phyloP scores from a whole-genome alignment of 2,329 filamentous ascomycete genomes.

The Aspergillus sergii region DNA sequence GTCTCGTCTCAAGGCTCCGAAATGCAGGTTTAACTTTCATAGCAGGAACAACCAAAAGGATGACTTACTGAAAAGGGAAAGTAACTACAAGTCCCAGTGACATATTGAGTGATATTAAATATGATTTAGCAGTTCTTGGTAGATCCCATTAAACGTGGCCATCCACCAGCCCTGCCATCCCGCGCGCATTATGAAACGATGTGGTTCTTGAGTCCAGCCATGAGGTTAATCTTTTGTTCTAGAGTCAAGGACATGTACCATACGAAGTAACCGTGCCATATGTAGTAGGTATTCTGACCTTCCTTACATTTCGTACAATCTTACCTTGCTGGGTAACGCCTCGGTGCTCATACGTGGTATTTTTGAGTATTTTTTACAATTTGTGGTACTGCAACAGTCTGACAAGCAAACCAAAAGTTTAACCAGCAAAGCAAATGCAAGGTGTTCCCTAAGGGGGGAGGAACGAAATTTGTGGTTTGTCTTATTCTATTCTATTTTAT shows the following conservation, averaged over 20 bases:
- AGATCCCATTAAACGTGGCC: constrained; percentile 14
- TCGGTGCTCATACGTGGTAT: neutral
- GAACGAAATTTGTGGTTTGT: neutral
- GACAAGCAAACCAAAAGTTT: constrained; percentile 9
- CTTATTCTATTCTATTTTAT: neutral
- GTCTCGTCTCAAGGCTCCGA: neutral
- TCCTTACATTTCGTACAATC: neutral
- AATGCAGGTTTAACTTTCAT: constrained; percentile 2
- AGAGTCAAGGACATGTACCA: neutral
- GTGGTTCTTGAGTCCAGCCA: constrained; percentile 16
- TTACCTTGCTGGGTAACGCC: neutral
- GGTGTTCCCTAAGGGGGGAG: neutral
- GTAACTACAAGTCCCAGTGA: neutral
- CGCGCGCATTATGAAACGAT: constrained; percentile 13
- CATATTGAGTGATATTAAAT: constrained; percentile 1
- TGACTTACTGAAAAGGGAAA: constrained; percentile 4
- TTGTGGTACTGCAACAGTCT: constrained; percentile 6
- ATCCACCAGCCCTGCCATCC: constrained; percentile 14
- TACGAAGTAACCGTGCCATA: neutral
- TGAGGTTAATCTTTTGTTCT: constrained; percentile 4
- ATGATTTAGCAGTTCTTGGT: constrained; percentile 9
- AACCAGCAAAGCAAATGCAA: constrained; percentile 5
- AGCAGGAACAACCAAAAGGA: neutral
- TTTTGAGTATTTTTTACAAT: neutral
- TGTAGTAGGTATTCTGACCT: neutral